phyloP scores from a whole-genome alignment of 371 early-diverging fungal species.

The Apophysomyces ossiformis region DNA sequence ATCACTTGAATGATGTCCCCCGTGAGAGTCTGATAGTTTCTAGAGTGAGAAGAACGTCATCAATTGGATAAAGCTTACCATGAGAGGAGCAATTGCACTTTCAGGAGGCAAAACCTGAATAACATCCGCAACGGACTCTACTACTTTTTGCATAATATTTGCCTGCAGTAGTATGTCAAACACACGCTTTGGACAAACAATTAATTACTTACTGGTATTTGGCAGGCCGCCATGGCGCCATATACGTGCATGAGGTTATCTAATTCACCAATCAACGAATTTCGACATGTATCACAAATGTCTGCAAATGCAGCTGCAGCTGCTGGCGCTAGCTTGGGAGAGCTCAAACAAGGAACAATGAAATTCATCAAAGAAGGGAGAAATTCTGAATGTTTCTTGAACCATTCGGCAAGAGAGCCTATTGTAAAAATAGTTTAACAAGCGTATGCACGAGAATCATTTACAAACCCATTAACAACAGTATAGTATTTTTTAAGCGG shows the following conservation, averaged over 20 bases:
- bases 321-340: constrained; percentile 60
- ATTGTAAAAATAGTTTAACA: constrained; percentile 8
- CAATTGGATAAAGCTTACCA: constrained; percentile 40
- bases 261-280: constrained; percentile 63
- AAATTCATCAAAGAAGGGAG: constrained; percentile 65
- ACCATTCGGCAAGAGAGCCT: constrained; percentile 79
- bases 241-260: constrained; percentile 67
- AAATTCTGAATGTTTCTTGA: constrained; percentile 65
- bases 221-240: constrained; percentile 43
- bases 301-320: constrained; percentile 73
- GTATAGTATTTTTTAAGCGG: constrained; percentile 54
- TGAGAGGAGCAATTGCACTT: constrained; percentile 56
- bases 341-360: constrained; percentile 67
- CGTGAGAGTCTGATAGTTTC: constrained; percentile 38
- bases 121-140: constrained; percentile 75
- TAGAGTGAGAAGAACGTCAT: not conserved
- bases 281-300: constrained; percentile 79
- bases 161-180: constrained; percentile 22
- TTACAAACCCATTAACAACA: constrained; percentile 54
- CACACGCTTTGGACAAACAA: constrained; percentile 9
- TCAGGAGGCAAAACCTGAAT: constrained; percentile 68
- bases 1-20: constrained; percentile 49
- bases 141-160: constrained; percentile 68
- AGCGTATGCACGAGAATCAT: not conserved
- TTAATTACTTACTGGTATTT: constrained; percentile 41